Base-by-base conservation (phyloP, 148 eudicot genomes). In the Linanthus parryae region DNA sequence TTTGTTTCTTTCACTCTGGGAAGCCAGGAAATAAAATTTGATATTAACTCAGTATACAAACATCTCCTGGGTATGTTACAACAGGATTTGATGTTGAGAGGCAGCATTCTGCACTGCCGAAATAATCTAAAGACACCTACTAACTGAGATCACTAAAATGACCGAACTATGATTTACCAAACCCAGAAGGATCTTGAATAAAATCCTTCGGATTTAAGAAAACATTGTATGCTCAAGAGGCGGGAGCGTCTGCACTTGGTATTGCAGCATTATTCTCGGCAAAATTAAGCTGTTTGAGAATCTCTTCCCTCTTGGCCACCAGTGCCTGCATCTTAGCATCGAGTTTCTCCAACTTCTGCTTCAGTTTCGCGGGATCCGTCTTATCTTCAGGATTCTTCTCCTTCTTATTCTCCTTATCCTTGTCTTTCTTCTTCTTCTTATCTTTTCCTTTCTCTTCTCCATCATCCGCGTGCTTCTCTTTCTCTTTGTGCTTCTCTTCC, bases 361-460 rank as follows among this genome's bases (percentile, higher is more conserved):
- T 65, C 14, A 87, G 79, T 56, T 78, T 80, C 3, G 76, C 19
- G 2, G 82, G 71, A 57, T 81, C 79, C 37, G 61, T 84, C 62
- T 70, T 73, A 61, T 82, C 84, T 65, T 82, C 73, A 52, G 85
- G 78, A 48, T 68, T 77, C 67, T 77, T 85, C 24, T 62, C 61
- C 76, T 80, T 83, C 74, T 80, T 62, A 50, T 70, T 53, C 64
- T 76, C 57, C 51, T 74, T 64, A 13, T 41, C 66, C 2, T 47
- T 24, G 1, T 29, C 49, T 44, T 49, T 57, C 36, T 64, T 56
- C 33, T 71, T 48, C 18, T 23, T 48, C n/a, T 56, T 58, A 1
- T 34, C 46, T 33, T 72, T 48, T 12, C 9, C 15, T 14, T 48
- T 48, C 34, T 27, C 52, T 27, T 48, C 52, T 26, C 34, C 26